Evolutionary conservation across 202 grass and related monocot species (phyloP).

Genomic region (Schoenoplectus tabernaemontani): DNA sequence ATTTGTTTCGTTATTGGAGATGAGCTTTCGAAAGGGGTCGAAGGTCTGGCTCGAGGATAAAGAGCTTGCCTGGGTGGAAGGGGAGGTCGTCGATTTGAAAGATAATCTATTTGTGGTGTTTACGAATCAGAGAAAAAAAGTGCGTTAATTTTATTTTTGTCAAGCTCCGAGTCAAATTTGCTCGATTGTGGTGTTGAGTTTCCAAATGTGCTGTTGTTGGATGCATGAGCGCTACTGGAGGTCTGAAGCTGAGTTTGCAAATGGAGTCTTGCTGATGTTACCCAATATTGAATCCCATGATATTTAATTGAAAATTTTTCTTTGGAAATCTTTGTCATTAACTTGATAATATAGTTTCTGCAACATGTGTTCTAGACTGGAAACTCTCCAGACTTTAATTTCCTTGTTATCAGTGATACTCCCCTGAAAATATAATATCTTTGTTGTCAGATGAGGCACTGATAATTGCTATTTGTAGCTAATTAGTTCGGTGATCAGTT

Average conservation of each 20-base stretch:
- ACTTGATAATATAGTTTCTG: background rate
- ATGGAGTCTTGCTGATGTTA: background rate
- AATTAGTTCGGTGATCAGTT: background rate
- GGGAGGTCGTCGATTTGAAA: constrained; percentile 57
- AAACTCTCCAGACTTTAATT: background rate
- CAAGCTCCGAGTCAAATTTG: constrained; percentile 27
- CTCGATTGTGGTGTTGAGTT: background rate
- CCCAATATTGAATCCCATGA: background rate
- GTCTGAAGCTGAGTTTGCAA: background rate
- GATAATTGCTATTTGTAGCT: background rate
- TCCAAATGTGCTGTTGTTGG: background rate
- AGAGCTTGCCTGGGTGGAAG: constrained; percentile 77
- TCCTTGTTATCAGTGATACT: background rate
- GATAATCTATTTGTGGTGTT: constrained; percentile 43
- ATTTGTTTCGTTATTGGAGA: constrained; percentile 37
- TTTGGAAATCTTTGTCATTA: background rate
- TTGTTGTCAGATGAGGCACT: background rate
- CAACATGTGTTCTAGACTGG: background rate
- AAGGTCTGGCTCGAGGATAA: constrained; percentile 94
- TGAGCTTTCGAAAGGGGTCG: constrained; percentile 87
- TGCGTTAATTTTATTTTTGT: constrained; percentile 25
- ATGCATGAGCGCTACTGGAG: background rate
- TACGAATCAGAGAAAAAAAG: constrained; percentile 69
- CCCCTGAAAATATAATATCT: background rate
- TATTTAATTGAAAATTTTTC: background rate